These are phyloP conservation scores for Begonia peltatifolia DNA, from an alignment of 306 rosid genomes.

Conservation along the genomic window DNA sequence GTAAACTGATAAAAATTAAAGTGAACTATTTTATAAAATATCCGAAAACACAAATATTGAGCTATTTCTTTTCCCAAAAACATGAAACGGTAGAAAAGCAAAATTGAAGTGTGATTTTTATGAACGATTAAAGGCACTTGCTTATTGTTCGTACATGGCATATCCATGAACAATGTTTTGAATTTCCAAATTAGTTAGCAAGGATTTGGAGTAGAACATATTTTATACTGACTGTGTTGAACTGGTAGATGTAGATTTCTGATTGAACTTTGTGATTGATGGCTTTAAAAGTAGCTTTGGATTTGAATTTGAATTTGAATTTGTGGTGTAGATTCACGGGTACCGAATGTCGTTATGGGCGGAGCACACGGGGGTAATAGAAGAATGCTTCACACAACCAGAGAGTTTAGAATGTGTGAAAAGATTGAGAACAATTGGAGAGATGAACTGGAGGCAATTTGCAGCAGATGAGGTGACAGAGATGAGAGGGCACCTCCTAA, in stretches of 20 bases:
- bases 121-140: background rate
- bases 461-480: slow-evolving; percentile 55
- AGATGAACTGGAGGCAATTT: slow-evolving; percentile 72
- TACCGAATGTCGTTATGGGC: slow-evolving; percentile 98
- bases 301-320: background rate
- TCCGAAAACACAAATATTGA: no score
- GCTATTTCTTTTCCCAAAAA: no score
- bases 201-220: slow-evolving; percentile 1
- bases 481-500: slow-evolving; percentile 72
- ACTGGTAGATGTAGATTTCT: background rate
- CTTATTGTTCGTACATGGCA: no score
- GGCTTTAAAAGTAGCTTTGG: no score
- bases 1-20: no score
- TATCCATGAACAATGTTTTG: background rate
- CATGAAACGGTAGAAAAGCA: no score
- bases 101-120: no score
- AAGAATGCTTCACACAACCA: slow-evolving; percentile 60
- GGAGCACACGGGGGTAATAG: slow-evolving; percentile 58
- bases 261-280: no score
- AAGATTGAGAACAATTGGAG: slow-evolving; percentile 56
- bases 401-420: slow-evolving; percentile 79
- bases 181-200: background rate
- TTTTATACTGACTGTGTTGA: background rate
- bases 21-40: no score
- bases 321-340: slow-evolving; percentile 52